Evolutionary conservation across 768 basidiomycete species (phyloP).

Genomic region (Neoboletus magnificus): DNA sequence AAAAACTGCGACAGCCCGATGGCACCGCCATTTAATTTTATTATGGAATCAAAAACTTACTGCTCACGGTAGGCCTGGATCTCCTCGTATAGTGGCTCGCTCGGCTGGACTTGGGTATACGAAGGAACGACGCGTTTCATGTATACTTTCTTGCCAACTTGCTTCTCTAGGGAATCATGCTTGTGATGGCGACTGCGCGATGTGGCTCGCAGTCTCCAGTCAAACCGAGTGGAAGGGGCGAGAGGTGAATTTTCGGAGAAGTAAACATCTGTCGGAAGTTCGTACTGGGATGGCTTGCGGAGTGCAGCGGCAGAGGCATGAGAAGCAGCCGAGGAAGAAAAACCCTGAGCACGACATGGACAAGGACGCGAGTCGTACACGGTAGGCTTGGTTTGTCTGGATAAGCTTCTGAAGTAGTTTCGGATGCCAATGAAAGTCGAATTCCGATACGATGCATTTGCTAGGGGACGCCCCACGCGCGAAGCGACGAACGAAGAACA

Average conservation of each 20-base stretch:
- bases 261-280: constrained; percentile 26
- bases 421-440: constrained; percentile 33
- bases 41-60: constrained; percentile 33
- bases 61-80: constrained; percentile 52
- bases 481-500: constrained; percentile 3
- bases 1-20: too few relatives aligned
- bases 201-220: constrained; percentile 57
- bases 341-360: not conserved
- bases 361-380: not conserved
- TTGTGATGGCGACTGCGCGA: constrained; percentile 36
- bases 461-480: constrained; percentile 3
- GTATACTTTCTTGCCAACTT: constrained; percentile 21
- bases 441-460: constrained; percentile 5
- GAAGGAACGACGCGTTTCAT: constrained; percentile 40
- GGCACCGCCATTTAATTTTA: not conserved
- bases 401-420: constrained; percentile 25
- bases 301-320: constrained; percentile 7
- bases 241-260: constrained; percentile 32
- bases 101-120: constrained; percentile 29
- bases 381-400: not conserved
- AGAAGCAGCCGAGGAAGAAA: constrained; percentile 16
- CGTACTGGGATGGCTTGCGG: constrained; percentile 14
- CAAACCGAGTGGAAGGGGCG: constrained; percentile 40
- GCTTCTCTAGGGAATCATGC: constrained; percentile 11
- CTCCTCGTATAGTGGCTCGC: constrained; percentile 47